A percentile compares a stretch with the other conserved stretches of the same genome.
phyloP scores from a whole-genome alignment of 345 rosid genomes.

The Arabis hirsuta region DNA sequence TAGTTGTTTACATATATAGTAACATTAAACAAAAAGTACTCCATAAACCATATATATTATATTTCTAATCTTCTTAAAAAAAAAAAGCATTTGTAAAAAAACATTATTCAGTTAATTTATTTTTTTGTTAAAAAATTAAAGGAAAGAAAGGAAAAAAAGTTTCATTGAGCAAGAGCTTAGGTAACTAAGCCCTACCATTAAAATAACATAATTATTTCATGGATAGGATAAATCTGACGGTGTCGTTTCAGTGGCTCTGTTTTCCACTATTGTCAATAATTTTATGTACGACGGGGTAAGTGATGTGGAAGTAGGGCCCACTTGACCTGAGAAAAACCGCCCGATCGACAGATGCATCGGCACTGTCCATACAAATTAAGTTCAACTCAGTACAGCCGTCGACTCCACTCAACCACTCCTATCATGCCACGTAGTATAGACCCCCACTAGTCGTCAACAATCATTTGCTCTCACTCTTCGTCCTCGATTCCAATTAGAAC shows the following conservation, averaged over 20 bases:
- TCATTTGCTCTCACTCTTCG: constrained; percentile 28
- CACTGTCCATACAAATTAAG: constrained; percentile 41
- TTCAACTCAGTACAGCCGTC: constrained; percentile 36
- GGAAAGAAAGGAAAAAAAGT: neutral
- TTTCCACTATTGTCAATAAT: constrained; percentile 19
- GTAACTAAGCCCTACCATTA: constrained; percentile 26
- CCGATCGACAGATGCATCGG: constrained; percentile 35
- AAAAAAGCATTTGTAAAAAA: neutral
- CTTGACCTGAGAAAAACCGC: constrained; percentile 37
- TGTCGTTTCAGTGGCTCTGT: constrained; percentile 22
- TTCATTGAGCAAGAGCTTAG: neutral
- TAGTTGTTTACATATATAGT: no score
- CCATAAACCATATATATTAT: neutral
- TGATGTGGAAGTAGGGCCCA: constrained; percentile 38
- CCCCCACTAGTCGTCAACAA: constrained; percentile 24
- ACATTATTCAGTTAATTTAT: no score
- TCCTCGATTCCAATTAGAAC: constrained; percentile 26
- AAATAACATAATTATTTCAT: constrained; percentile 28
- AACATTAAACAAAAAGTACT: no score
- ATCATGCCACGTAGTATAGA: constrained; percentile 27
- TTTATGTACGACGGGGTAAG: neutral
- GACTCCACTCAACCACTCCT: constrained; percentile 35
- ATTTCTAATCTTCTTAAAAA: neutral
- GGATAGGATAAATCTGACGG: neutral
- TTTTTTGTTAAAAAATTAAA: no score